phyloP scores from a whole-genome alignment of 495 filamentous ascomycete genomes.

The Cercophora newfieldiana region DNA sequence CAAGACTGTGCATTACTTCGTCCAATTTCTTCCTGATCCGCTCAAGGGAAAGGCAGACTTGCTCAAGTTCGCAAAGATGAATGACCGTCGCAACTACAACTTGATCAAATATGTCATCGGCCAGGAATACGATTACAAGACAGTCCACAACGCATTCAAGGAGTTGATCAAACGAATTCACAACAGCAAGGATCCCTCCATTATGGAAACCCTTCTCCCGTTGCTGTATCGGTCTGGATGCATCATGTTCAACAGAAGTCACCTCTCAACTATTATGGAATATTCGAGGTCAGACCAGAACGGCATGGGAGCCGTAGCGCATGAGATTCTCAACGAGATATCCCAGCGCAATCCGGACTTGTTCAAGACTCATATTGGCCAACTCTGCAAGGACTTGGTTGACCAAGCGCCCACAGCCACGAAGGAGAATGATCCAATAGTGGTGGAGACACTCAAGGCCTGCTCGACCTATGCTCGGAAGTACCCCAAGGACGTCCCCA shows the following conservation, averaged over 20 bases:
- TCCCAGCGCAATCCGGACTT: conserved; percentile 84
- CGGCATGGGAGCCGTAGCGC: conserved; percentile 72
- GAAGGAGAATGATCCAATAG: conserved; percentile 63
- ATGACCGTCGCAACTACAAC: conserved; percentile 89
- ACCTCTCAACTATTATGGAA: conserved; percentile 86
- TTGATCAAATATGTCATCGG: conserved; percentile 82
- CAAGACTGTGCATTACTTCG: conserved; percentile 64
- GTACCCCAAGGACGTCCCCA: conserved; percentile 80
- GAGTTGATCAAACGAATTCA: conserved; percentile 84
- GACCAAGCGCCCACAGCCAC: conserved; percentile 71
- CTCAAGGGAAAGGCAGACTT: conserved; percentile 67
- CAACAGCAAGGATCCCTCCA: conserved; percentile 44
- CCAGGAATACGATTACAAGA: conserved; percentile 88
- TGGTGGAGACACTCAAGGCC: conserved; percentile 88
- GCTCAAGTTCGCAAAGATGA: conserved; percentile 85
- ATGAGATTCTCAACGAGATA: conserved; percentile 91
- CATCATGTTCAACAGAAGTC: conserved; percentile 89
- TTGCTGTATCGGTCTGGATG: conserved; percentile 80
- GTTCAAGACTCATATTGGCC: conserved; percentile 86
- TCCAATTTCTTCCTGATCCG: conserved; percentile 73
- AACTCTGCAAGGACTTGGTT: conserved; percentile 83
- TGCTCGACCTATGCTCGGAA: conserved; percentile 85
- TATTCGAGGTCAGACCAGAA: conserved; percentile 80
- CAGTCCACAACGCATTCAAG: conserved; percentile 82
- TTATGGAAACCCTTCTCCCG: conserved; percentile 79